Evolutionary conservation across 306 rosid species (phyloP), one percentile per base, ranked within the genome.

Genomic region (Heteromeles arbutifolia): DNA sequence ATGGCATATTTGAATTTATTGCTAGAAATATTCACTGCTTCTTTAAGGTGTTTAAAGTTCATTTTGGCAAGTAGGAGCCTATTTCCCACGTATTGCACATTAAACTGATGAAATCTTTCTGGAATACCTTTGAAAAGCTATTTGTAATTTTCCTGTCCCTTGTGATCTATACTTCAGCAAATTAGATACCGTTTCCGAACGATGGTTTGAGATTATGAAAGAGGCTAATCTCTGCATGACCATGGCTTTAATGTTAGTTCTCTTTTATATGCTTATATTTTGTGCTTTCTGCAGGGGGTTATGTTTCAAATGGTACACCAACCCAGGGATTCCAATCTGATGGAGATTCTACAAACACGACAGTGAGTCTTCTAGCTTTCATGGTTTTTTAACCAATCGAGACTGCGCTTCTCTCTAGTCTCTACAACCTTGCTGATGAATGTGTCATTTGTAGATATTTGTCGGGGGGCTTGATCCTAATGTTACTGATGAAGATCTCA

Each of bases 391-490:
- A 67, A 75, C 41, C 8, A 67, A 65, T 67, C 39, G 57, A 34
- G 26, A 39, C 39, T n/a, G 15, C 29, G 28, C 8, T 59, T 56
- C 9, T 74, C 66, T 65, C 65, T 53, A 39, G 75, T 62, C 39
- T 37, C 41, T 37, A 37, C 41, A 37, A 37, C 32, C 45, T 62
- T 75, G 74, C 82, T 87, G 77, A 90, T 50, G 54, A 11, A 8
- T 70, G 62, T 78, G 72, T 69, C 70, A 19, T 45, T 78, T 32
- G 50, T 77, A 96, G 99, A 92, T 96, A 84, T 96, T 96, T 89
- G 99, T 96, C 54, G 99, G 99, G 81, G 99, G 99, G 78, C 97
- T 96, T 43, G 99, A 96, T 82, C 90, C 99, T 61, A 88, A 86
- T 80, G 98, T 83, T 65, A 84, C 91, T 17, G 98, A 96, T 75